These are phyloP conservation scores for Penicillium sp. DNA, from an alignment of 2,329 filamentous ascomycete genomes.

Conservation along the genomic window DNA sequence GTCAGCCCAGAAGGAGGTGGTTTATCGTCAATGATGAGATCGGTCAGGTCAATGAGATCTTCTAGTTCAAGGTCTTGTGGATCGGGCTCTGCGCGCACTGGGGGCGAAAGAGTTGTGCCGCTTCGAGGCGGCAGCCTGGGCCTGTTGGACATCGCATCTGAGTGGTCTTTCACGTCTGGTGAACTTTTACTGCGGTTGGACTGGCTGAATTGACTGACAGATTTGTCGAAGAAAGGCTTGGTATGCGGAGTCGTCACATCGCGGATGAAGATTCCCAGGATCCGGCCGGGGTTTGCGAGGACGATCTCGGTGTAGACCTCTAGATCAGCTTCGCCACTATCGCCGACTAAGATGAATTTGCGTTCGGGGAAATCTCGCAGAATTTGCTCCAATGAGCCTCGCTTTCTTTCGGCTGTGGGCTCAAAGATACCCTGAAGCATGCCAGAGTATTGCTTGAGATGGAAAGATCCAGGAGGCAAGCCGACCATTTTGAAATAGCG, in stretches of 20 bases:
- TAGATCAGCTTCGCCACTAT: constrained; percentile 94
- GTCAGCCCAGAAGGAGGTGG: constrained; percentile 13
- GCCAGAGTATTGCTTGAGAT: constrained; percentile 93
- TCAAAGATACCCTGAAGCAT: constrained; percentile 99
- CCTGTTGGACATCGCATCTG: constrained; percentile 32
- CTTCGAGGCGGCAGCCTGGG: constrained; percentile 45
- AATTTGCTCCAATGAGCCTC: constrained; percentile 80
- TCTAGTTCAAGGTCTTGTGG: constrained; percentile 30
- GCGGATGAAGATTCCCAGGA: constrained; percentile 88
- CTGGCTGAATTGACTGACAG: constrained; percentile 41
- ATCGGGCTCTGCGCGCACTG: constrained; percentile 15
- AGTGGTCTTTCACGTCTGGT: constrained; percentile 27
- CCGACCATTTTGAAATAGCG: constrained; percentile 80
- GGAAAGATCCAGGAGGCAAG: constrained; percentile 84
- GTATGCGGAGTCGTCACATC: constrained; percentile 84
- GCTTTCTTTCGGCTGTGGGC: constrained; percentile 92
- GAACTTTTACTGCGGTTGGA: constrained; percentile 27
- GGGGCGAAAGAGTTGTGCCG: constrained; percentile 15
- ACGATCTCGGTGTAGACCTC: constrained; percentile 97
- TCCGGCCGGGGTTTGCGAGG: constrained; percentile 75
- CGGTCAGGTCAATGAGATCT: constrained; percentile 44
- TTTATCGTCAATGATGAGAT: constrained; percentile 28
- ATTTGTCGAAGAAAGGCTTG: constrained; percentile 76
- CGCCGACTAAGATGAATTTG: constrained; percentile 87
- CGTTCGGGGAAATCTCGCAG: constrained; percentile 86